Conservation (phyloP, 2,329 filamentous ascomycete genomes). For the Fusarium austroafricanum region DNA sequence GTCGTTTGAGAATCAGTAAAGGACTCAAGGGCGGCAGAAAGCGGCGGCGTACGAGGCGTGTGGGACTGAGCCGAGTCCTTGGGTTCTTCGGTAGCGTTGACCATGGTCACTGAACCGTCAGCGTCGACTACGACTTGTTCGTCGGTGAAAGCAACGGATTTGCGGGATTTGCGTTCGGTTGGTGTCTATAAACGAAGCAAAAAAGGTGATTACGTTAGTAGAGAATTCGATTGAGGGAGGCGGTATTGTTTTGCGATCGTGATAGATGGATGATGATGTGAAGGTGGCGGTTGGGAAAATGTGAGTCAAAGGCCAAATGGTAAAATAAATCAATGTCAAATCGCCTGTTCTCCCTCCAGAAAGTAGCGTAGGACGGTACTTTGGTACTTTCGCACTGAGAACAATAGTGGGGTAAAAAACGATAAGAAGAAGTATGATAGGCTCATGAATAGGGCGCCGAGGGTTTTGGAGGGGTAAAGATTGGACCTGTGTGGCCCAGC, state of each 20-base stretch:
- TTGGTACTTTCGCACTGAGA: slow-evolving; percentile 38
- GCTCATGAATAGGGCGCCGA: slow-evolving; percentile 29
- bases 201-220: slow-evolving; percentile 34
- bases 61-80: slow-evolving; percentile 87
- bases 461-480: slow-evolving; percentile 44
- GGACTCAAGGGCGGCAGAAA: slow-evolving; percentile 65
- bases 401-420: slow-evolving; percentile 22
- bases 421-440: slow-evolving; percentile 29
- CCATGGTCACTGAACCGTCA: slow-evolving; percentile 85
- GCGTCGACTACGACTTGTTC: slow-evolving; percentile 88
- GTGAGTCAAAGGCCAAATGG: slow-evolving; percentile 43
- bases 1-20: slow-evolving; percentile 63
- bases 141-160: slow-evolving; percentile 94
- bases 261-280: slow-evolving; percentile 20
- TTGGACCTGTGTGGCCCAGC: slow-evolving; percentile 23
- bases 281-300: slow-evolving; percentile 46
- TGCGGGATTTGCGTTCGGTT: slow-evolving; percentile 78
- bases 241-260: slow-evolving; percentile 13
- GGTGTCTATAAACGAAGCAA: slow-evolving; percentile 40
- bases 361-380: slow-evolving; percentile 39
- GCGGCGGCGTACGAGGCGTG: slow-evolving; percentile 73
- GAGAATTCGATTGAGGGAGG: slow-evolving; percentile 10
- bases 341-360: slow-evolving; percentile 24
- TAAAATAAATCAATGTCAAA: slow-evolving; percentile 41
- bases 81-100: slow-evolving; percentile 77